Conservation (phyloP, 169 alveolate species). For the Plasmodium inui region DNA sequence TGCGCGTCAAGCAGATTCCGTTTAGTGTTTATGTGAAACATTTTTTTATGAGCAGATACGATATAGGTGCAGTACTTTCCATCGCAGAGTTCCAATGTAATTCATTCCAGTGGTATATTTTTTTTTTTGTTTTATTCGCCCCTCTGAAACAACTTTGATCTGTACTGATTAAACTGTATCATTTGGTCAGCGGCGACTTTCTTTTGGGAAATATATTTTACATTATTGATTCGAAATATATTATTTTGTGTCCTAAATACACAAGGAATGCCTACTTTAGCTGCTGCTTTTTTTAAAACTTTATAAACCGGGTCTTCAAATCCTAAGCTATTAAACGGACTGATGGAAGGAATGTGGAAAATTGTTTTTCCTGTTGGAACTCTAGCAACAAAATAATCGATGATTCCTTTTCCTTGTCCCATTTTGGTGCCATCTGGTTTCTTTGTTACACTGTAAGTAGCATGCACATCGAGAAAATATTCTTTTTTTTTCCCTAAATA, state of each 20-base stretch:
- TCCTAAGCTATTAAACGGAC: constrained; percentile 67
- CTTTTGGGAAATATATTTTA: constrained; percentile 66
- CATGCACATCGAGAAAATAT: constrained; percentile 81
- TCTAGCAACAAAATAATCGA: constrained; percentile 86
- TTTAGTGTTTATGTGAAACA: not conserved
- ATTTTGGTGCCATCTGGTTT: constrained; percentile 88
- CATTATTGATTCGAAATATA: constrained; percentile 45
- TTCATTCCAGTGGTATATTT: not conserved
- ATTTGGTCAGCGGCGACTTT: constrained; percentile 31
- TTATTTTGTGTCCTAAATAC: constrained; percentile 68
- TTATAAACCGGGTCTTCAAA: constrained; percentile 67
- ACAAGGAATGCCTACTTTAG: constrained; percentile 70
- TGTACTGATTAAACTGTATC: constrained; percentile 37
- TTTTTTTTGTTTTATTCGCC: not conserved
- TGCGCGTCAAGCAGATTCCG: not conserved
- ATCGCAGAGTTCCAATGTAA: not conserved
- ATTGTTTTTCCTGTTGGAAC: constrained; percentile 84
- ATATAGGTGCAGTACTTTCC: not conserved
- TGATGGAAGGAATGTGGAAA: constrained; percentile 59
- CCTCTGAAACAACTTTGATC: constrained; percentile 30
- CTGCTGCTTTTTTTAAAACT: constrained; percentile 74
- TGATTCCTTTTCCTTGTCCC: constrained; percentile 87
- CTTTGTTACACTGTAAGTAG: constrained; percentile 86
- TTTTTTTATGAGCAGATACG: not conserved
- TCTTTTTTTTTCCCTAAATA: constrained; percentile 81